phyloP scores from a whole-genome alignment of 1,284 basidiomycete genomes.

The Fomitopsis pinicola region DNA sequence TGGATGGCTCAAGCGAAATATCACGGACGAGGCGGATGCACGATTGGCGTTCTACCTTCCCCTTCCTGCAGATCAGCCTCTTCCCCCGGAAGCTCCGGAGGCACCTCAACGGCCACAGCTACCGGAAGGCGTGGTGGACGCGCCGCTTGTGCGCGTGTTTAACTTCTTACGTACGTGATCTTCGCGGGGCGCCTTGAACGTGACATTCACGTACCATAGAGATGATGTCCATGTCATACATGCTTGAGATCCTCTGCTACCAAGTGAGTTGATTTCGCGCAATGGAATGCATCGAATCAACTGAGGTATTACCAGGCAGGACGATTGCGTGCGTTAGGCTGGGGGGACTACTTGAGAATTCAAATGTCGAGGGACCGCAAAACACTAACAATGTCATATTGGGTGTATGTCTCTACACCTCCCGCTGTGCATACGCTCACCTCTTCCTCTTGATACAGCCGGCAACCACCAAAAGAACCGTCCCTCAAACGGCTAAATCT shows the following conservation, averaged over 20 bases:
- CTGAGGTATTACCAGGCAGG: slow-evolving; percentile 43
- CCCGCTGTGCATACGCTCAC: too few relatives aligned
- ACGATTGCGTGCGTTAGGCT: slow-evolving; percentile 72
- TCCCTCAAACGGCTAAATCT: slow-evolving; percentile 36
- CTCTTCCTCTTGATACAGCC: slow-evolving; percentile 29
- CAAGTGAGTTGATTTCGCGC: slow-evolving; percentile 45
- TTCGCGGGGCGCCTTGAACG: not conserved
- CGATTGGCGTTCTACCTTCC: slow-evolving; percentile 61
- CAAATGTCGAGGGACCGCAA: slow-evolving; percentile 63
- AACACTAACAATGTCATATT: slow-evolving; percentile 65
- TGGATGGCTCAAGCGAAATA: slow-evolving; percentile 61
- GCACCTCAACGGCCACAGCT: slow-evolving; percentile 49
- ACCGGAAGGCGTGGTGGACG: slow-evolving; percentile 57
- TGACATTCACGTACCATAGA: slow-evolving; percentile 39
- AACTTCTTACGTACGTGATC: slow-evolving; percentile 72
- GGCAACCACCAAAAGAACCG: slow-evolving; percentile 37
- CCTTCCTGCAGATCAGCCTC: slow-evolving; percentile 34
- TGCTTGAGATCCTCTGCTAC: slow-evolving; percentile 77
- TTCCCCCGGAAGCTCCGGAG: slow-evolving; percentile 38
- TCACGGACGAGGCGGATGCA: slow-evolving; percentile 67
- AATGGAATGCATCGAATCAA: not conserved
- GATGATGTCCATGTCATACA: slow-evolving; percentile 82
- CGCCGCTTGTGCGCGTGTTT: slow-evolving; percentile 74
- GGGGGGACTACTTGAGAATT: slow-evolving; percentile 67
- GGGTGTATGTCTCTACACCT: slow-evolving; percentile 54